Percentiles rank a stretch among this genome's conserved stretches.
Conservation (phyloP, 2,329 filamentous ascomycete genomes). For the Hymenoscyphus infarciens region DNA sequence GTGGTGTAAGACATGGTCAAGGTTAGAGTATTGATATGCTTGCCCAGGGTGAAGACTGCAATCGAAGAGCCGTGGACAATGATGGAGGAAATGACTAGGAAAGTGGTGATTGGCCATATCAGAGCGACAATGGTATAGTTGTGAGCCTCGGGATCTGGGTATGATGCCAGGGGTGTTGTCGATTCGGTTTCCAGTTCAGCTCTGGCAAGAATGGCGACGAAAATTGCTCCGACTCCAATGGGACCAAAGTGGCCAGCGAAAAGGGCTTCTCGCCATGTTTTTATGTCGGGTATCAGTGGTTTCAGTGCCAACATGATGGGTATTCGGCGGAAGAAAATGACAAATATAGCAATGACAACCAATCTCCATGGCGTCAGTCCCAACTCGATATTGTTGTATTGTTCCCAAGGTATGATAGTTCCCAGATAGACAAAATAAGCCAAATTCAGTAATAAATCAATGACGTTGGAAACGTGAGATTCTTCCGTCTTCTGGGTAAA, state of each 20-base stretch:
- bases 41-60: slow-evolving; percentile 94
- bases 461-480: slow-evolving; percentile 98
- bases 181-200: slow-evolving; percentile 77
- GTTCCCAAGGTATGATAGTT: slow-evolving; percentile 93
- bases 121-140: slow-evolving; percentile 72
- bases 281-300: slow-evolving; percentile 91
- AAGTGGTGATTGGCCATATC: slow-evolving; percentile 94
- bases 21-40: slow-evolving; percentile 94
- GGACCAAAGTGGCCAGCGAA: slow-evolving; percentile 98
- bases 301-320: slow-evolving; percentile 91
- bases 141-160: slow-evolving; percentile 50
- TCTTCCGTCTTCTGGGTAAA: slow-evolving; percentile 98
- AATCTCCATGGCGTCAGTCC: slow-evolving; percentile 84
- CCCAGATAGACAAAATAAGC: slow-evolving; percentile 98
- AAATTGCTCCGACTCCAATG: slow-evolving; percentile 95
- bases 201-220: slow-evolving; percentile 86
- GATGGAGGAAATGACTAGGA: slow-evolving; percentile 91
- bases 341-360: slow-evolving; percentile 88
- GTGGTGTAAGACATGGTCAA: slow-evolving; percentile 95
- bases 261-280: slow-evolving; percentile 94
- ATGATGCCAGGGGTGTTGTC: slow-evolving; percentile 67
- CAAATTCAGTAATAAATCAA: slow-evolving; percentile 94
- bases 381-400: slow-evolving; percentile 72
- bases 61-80: slow-evolving; percentile 96
- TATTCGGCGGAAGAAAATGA: slow-evolving; percentile 93